Conservation (phyloP, 2,329 filamentous ascomycete genomes). For the Scedosporium aurantiacum region DNA sequence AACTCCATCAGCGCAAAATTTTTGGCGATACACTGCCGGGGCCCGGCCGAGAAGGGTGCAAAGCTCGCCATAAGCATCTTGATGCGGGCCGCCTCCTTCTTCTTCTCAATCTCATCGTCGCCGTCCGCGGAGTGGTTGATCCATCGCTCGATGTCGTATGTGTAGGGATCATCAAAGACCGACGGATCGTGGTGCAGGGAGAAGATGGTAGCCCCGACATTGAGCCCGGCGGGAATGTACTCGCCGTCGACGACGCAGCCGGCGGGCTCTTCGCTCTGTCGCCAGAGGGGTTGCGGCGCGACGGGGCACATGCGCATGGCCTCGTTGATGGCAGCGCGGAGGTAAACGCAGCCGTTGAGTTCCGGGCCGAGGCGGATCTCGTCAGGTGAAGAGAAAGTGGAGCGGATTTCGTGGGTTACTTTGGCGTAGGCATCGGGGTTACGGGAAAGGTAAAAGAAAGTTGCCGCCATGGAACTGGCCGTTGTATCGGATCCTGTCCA, state of each 20-base stretch:
- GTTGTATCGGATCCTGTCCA: slow-evolving; percentile 24
- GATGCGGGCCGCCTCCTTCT: background rate
- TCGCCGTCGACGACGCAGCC: slow-evolving; percentile 4
- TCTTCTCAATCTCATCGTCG: background rate
- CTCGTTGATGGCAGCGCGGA: slow-evolving; percentile 27
- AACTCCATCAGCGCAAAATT: slow-evolving; percentile 6
- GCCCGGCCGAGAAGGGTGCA: slow-evolving; percentile 2
- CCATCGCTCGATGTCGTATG: slow-evolving; percentile 4
- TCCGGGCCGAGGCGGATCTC: slow-evolving; percentile 22
- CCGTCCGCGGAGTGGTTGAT: background rate
- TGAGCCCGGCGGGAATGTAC: slow-evolving; percentile 2
- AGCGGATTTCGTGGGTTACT: slow-evolving; percentile 21
- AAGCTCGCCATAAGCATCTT: background rate
- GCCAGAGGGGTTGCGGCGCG: slow-evolving; percentile 3
- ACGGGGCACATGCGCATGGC: slow-evolving; percentile 10
- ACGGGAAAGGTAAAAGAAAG: slow-evolving; percentile 27
- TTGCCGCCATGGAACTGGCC: slow-evolving; percentile 22
- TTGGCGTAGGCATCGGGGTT: slow-evolving; percentile 20
- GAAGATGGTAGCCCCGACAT: slow-evolving; percentile 4
- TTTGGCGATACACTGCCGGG: slow-evolving; percentile 5
- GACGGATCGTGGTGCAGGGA: slow-evolving; percentile 1
- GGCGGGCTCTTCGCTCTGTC: background rate
- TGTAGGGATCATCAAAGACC: slow-evolving; percentile 1
- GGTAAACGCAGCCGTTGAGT: slow-evolving; percentile 24
- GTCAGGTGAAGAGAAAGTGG: slow-evolving; percentile 20